Evolutionary conservation across 2,329 filamentous ascomycete genomes (phyloP), one percentile per base, ranked within the genome.

Genomic region (Juglanconis juglandina): DNA sequence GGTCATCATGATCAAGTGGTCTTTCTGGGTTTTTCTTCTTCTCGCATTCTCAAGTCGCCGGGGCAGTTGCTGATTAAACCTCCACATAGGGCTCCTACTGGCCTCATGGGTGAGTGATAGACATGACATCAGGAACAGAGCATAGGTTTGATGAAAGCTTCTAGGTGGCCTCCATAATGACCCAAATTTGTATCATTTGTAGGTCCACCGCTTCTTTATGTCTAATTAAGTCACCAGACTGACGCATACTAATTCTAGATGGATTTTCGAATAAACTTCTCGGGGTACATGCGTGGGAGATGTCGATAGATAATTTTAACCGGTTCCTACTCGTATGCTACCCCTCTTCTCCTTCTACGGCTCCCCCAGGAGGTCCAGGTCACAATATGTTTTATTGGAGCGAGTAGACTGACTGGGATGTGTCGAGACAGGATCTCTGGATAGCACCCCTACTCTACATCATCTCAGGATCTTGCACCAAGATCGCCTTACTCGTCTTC

Each of bases 401-500:
- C 51, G 1, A 5, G 4, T 1, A 3, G 3, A 14, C n/a, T 10
- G 11, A n/a, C 5, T 55, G 4, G 34, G 30, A 10, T 17, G 17
- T 49, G 55, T 14, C 10, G 3, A 32, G 13, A 24, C 17, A 72
- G 69, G 64, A 68, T 34, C 65, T 71, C 3, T 71, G 70, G 34
- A 58, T 72, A 5, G 60, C 67, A 0, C 64, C 67, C 1, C 65
- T 66, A 6, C 63, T 76, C 32, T 77, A 73, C 56, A 69, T 73
- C n/a, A 59, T 72, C 14, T 71, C 72, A 41, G 71, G 70, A 11
- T 71, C 69, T 2, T 68, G 74, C 17, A 70, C 73, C 11, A 78
- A 77, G 51, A 32, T 76, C 3, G 70, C 74, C 0, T 70, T 78
- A 4, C 69, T 77, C 4, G 66, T 74, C 5, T 75, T 78, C 48